Base-by-base conservation (phyloP, 1,139 yeast genomes). In the Candida glucosophila region DNA sequence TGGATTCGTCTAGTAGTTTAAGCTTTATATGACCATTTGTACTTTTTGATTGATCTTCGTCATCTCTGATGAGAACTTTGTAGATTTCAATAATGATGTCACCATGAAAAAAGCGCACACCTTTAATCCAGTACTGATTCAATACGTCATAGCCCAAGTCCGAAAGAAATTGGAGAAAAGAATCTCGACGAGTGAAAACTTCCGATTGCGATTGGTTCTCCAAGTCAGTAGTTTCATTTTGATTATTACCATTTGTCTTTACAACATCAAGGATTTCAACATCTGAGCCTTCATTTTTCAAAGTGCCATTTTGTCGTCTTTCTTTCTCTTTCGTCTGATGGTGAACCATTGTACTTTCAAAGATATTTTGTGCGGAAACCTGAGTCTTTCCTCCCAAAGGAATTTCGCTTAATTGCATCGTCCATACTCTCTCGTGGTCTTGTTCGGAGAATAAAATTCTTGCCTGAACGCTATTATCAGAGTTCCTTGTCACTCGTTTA, bases 381-480 rank as follows among this genome's bases (percentile, higher is more conserved):
- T 77, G 54, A 67, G 68, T 44, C 72, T 71, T 81, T 6, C 95
- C 95, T 4, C 93, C 94, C 17, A 81, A 77, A 1, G 96, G 96
- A 10, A 85, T 78, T 52, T 86, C 96, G 6, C 76, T 61, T 13
- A 80, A 64, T 37, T 75, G 80, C 15, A 85, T 41, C 1, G 77
- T 66, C 93, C 94, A 81, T 19, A 39, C 46, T 31, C 46, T 39
- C 52, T 61, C 33, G 41, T 48, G 37, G 20, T 45, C 43, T 19
- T 50, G 52, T 14, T 50, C 54, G 13, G 39, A 30, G 30, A 62
- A 61, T 22, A 61, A 40, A 19, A 55, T 40, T 23, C 47, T 52
- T 13, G 47, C 59, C 22, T 41, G 37, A 5, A 53, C 33, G 6
- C 40, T 35, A 26, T 43, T 40, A 18, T 34, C 31, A 22, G 36